phyloP scores from a whole-genome alignment of 73 alveolate species.

The Paramecium tetraurelia region DNA sequence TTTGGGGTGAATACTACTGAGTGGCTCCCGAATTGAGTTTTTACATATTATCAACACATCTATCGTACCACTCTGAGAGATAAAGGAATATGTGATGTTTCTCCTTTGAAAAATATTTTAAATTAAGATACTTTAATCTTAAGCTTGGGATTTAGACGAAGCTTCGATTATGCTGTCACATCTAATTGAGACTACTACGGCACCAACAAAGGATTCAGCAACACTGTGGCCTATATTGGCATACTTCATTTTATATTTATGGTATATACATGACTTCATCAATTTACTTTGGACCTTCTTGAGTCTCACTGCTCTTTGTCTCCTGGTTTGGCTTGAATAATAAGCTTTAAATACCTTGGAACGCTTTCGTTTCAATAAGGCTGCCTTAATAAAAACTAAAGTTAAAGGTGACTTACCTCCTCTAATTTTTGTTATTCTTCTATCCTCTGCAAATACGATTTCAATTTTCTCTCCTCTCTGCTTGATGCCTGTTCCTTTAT shows the following conservation, averaged over 20 bases:
- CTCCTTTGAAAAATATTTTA: conserved; percentile 38
- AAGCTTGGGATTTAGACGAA: conserved; percentile 15
- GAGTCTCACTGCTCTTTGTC: background rate
- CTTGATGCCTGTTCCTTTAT: conserved; percentile 18
- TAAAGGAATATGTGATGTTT: conserved; percentile 41
- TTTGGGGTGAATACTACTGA: background rate
- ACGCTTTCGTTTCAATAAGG: conserved; percentile 31
- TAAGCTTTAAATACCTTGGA: background rate
- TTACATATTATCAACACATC: background rate
- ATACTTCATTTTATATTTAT: background rate
- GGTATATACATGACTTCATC: conserved; percentile 20
- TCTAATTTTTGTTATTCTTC: conserved; percentile 5
- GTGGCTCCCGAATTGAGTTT: conserved; percentile 25
- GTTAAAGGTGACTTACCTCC: conserved; percentile 45
- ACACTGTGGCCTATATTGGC: conserved; percentile 14
- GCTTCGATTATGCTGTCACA: background rate
- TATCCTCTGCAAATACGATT: background rate
- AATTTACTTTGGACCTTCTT: background rate
- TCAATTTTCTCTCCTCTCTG: conserved; percentile 38
- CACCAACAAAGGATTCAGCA: background rate
- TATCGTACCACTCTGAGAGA: conserved; percentile 32
- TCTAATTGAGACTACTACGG: background rate
- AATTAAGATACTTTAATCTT: conserved; percentile 43
- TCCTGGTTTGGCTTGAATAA: conserved; percentile 23
- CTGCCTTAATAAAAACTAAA: conserved; percentile 45